A percentile compares a stretch with the other conserved stretches of the same genome.
These are phyloP conservation scores for Leersia perrieri DNA, from an alignment of 176 grass and related monocot species.

Conservation along the genomic window DNA sequence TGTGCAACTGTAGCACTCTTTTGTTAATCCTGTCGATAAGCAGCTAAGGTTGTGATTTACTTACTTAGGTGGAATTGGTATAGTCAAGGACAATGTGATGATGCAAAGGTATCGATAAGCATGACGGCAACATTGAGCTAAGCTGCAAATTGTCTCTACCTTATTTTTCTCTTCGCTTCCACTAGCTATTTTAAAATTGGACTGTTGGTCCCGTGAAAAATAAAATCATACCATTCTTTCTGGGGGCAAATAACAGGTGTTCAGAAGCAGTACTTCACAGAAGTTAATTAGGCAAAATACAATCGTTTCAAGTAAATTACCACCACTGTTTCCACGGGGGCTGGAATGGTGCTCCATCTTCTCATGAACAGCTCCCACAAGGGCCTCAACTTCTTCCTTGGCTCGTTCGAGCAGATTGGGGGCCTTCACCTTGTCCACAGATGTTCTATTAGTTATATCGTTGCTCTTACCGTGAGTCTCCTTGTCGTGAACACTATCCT, in stretches of 20 bases:
- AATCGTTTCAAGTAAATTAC: constrained; percentile 24
- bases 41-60: background rate
- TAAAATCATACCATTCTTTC: background rate
- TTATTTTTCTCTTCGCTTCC: background rate
- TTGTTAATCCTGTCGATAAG: background rate
- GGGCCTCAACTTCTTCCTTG: constrained; percentile 77
- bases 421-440: constrained; percentile 55
- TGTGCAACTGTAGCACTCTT: background rate
- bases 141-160: background rate
- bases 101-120: background rate
- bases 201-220: too few relatives aligned
- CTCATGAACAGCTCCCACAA: constrained; percentile 42
- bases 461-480: constrained; percentile 67
- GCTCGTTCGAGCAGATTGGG: constrained; percentile 67
- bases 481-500: constrained; percentile 45
- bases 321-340: constrained; percentile 30
- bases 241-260: background rate
- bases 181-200: background rate
- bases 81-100: background rate
- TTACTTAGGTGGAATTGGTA: background rate
- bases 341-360: constrained; percentile 53
- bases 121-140: background rate
- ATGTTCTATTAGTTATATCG: constrained; percentile 44
- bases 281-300: background rate
- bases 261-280: background rate